These are phyloP conservation scores for Yarrowia sp. DNA, from an alignment of 805 yeast genomes.

Conservation along the genomic window DNA sequence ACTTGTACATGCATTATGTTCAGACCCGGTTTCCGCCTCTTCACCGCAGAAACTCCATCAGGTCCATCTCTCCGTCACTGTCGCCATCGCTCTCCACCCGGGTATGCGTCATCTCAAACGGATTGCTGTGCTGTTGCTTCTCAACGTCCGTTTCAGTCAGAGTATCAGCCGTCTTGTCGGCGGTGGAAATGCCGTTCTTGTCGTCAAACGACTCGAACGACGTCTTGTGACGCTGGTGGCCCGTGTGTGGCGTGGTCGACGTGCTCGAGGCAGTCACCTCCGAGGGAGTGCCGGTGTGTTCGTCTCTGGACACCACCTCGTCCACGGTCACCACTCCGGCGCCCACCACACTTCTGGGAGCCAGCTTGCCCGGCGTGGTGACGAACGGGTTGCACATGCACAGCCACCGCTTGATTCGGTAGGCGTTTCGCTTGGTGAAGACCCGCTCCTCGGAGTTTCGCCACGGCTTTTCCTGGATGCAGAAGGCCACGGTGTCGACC, in stretches of 20 bases:
- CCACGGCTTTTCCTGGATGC: constrained; percentile 62
- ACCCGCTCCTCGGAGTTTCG: constrained; percentile 38
- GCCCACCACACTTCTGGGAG: constrained; percentile 16
- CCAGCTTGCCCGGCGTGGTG: constrained; percentile 23
- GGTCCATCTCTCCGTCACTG: constrained; percentile 39
- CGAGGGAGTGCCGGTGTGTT: constrained; percentile 8
- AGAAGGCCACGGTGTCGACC: constrained; percentile 75
- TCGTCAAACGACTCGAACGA: constrained; percentile 28
- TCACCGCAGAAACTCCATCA: constrained; percentile 40
- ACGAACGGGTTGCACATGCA: constrained; percentile 27
- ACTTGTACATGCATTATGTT: constrained; percentile 31
- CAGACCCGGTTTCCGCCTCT: not conserved
- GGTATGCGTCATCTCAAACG: constrained; percentile 27
- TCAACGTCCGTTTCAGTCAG: constrained; percentile 25
- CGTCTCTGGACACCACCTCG: constrained; percentile 4
- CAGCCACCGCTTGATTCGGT: constrained; percentile 36
- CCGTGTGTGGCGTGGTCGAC: constrained; percentile 4
- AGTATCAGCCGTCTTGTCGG: constrained; percentile 24
- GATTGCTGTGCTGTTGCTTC: constrained; percentile 19
- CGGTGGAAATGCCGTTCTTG: constrained; percentile 13
- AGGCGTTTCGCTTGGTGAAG: constrained; percentile 37
- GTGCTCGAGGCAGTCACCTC: constrained; percentile 16
- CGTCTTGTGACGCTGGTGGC: constrained; percentile 29
- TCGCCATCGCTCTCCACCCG: constrained; percentile 32
- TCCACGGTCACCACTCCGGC: constrained; percentile 11